Conservation (phyloP, 176 grass and related monocot genomes). For the Hyparrhenia diplandra region DNA sequence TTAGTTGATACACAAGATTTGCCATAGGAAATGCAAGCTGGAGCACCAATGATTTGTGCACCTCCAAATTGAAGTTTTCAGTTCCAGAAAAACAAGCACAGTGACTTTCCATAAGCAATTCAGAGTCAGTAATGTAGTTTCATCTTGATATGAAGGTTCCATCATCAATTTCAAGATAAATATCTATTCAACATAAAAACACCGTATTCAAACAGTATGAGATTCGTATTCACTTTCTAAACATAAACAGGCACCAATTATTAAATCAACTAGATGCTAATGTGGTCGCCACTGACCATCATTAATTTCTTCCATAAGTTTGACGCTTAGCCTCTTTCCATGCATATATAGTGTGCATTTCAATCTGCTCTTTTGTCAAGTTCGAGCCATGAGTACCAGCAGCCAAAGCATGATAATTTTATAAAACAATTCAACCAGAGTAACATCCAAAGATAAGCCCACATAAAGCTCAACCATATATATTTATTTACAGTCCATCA, state of each 20-base stretch:
- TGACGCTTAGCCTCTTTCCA: slow-evolving; percentile 89
- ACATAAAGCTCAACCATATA: neutral
- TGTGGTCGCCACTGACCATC: too few species aligned
- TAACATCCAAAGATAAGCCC: neutral
- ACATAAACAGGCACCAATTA: slow-evolving; percentile 12
- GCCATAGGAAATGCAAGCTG: too few species aligned
- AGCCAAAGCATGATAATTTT: slow-evolving; percentile 33
- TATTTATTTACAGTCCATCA: neutral
- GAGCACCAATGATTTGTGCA: too few species aligned
- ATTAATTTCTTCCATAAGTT: slow-evolving; percentile 44
- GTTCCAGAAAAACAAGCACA: too few species aligned
- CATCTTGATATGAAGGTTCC: neutral
- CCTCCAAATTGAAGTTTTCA: too few species aligned
- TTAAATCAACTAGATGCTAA: slow-evolving; percentile 73
- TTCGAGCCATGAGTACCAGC: slow-evolving; percentile 85
- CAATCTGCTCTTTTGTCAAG: slow-evolving; percentile 84
- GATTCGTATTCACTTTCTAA: neutral
- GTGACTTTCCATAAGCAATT: neutral
- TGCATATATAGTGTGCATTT: slow-evolving; percentile 95
- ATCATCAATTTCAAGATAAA: neutral
- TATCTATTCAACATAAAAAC: neutral
- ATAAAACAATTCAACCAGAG: slow-evolving; percentile 6
- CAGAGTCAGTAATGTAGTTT: neutral
- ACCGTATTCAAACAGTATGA: neutral
- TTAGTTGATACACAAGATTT: too few species aligned